These are phyloP conservation scores for Nakazawaea sp. DNA, from an alignment of 805 yeast species.

Conservation along the genomic window DNA sequence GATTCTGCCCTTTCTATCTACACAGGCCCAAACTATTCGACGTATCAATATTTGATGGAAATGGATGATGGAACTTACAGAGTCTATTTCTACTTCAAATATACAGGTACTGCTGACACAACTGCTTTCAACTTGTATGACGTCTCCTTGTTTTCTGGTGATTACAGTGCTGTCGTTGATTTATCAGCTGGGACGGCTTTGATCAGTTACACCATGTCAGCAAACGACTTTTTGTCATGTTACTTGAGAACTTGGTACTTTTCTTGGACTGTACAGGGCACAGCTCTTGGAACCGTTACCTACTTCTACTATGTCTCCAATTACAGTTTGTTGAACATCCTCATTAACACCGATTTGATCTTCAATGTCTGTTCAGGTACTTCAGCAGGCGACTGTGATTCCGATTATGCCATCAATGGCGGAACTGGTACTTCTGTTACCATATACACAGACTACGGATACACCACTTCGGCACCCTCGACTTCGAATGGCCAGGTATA, in stretches of 20 bases:
- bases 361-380: background rate
- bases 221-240: background rate
- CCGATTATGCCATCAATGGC: background rate
- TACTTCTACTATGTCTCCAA: background rate
- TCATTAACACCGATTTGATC: background rate
- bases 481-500: slow-evolving; percentile 2
- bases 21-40: slow-evolving; percentile 2
- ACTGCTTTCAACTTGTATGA: background rate
- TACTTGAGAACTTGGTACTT: slow-evolving; percentile 4
- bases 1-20: background rate
- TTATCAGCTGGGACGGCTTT: background rate
- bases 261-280: background rate
- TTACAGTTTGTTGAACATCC: background rate
- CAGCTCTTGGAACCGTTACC: background rate
- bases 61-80: background rate
- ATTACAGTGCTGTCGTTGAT: slow-evolving; percentile 1
- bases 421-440: background rate
- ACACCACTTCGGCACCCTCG: slow-evolving; percentile 1
- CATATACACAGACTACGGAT: background rate
- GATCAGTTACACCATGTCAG: slow-evolving; percentile 2
- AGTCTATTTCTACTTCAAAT: slow-evolving; percentile 4
- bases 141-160: slow-evolving; percentile 1
- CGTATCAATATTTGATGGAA: slow-evolving; percentile 2
- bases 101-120: background rate
- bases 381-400: background rate